Conservation (phyloP, 371 early-diverging fungal genomes). For the Mucor ambiguus region DNA sequence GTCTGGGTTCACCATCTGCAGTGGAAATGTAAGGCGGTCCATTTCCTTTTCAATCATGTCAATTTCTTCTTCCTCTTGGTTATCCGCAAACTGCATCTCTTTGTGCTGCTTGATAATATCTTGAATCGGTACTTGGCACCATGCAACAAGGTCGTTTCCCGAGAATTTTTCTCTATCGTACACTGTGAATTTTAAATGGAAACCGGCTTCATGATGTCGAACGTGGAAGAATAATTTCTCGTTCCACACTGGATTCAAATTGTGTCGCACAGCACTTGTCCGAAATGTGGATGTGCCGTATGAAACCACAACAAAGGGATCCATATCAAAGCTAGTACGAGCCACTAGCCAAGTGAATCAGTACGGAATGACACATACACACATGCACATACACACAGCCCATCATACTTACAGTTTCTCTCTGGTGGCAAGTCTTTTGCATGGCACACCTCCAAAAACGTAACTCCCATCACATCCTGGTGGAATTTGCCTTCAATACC, state of each 20-base stretch:
- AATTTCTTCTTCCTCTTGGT: not conserved
- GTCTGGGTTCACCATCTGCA: slow-evolving; percentile 18
- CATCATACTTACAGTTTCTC: slow-evolving; percentile 28
- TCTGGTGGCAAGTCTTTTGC: slow-evolving; percentile 56
- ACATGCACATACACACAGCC: not conserved
- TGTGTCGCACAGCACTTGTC: slow-evolving; percentile 59
- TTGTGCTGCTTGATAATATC: slow-evolving; percentile 16
- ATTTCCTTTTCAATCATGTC: slow-evolving; percentile 19
- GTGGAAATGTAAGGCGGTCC: slow-evolving; percentile 33
- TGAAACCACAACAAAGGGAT: slow-evolving; percentile 73
- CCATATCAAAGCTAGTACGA: slow-evolving; percentile 66
- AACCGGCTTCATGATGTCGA: slow-evolving; percentile 48
- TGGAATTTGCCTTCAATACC: slow-evolving; percentile 21
- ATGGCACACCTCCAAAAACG: slow-evolving; percentile 54
- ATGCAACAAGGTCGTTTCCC: slow-evolving; percentile 64
- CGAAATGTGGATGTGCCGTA: slow-evolving; percentile 67
- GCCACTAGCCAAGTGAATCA: slow-evolving; percentile 19
- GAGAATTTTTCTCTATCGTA: slow-evolving; percentile 72
- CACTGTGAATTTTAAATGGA: slow-evolving; percentile 58
- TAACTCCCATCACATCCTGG: slow-evolving; percentile 44
- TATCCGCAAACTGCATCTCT: not conserved
- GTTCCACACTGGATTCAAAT: slow-evolving; percentile 61
- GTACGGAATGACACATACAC: not conserved
- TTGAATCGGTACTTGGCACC: slow-evolving; percentile 38
- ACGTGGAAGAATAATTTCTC: slow-evolving; percentile 62